Evolutionary conservation across 805 yeast species (phyloP), one percentile per base, ranked within the genome.

Genomic region (Kazachstania kunashirensis): DNA sequence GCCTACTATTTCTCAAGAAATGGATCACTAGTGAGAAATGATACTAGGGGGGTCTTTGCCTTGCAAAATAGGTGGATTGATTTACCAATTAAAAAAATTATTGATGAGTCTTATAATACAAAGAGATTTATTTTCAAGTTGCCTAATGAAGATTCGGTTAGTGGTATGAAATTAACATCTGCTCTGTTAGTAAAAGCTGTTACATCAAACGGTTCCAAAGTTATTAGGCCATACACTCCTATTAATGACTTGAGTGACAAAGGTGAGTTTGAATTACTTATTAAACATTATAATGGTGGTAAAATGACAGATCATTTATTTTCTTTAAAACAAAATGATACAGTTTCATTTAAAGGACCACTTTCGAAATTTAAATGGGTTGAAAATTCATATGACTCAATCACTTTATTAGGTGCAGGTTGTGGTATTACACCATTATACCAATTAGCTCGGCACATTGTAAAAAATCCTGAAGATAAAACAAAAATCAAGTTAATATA

Each of bases 341-440:
- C 85, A 36, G 71, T 89, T 38, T 66, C 94, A 10, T 81, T 92
- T 72, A 89, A 86, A 70, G 98, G 98, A 33, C 96, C 97, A 46
- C 73, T 86, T 47, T 68, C 71, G 53, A 92, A 89, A 70, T 88
- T 89, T 84, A 75, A 80, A 58, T 84, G 92, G 84, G 72, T 72
- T 51, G 81, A 89, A 49, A 89, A 89, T 71, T 74, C 77, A 59
- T 89, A 74, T 69, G 75, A 82, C 53, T 67, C 76, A 47, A 75
- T 89, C 59, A 75, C 79, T 39, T 73, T 89, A 58, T 69, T 89
- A 49, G 96, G 96, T 52, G 98, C 95, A 56, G 98, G 98, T 57
- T 72, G 94, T 36, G 97, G 97, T 65, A 86, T 92, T 61, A 84
- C 96, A 31, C 98, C 98, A 41, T 71, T 92, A 63, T 88, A 72